Percentiles rank a stretch among this genome's conserved stretches.
Conservation (phyloP, 306 rosid species). For the Castanea crenata region DNA sequence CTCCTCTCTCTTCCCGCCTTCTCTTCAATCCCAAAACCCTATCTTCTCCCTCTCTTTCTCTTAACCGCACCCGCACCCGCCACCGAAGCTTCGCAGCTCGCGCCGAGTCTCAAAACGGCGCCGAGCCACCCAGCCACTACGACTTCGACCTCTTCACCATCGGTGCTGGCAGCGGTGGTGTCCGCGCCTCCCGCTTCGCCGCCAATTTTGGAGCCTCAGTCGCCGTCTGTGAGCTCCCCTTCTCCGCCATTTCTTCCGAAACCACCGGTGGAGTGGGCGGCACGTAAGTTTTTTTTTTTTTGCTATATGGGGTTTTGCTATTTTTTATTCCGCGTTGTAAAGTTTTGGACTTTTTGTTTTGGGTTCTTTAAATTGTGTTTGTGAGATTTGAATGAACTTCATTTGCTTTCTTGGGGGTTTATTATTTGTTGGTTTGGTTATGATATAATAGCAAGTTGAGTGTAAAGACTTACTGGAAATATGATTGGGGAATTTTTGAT, state of each 20-base stretch:
- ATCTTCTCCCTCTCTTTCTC: slow-evolving; percentile 5
- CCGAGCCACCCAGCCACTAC: slow-evolving; percentile 42
- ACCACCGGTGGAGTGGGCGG: slow-evolving; percentile 92
- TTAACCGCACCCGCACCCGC: slow-evolving; percentile 8
- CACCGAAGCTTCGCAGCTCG: slow-evolving; percentile 32
- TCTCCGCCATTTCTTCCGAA: slow-evolving; percentile 84
- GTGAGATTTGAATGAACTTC: not conserved
- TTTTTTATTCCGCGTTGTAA: not conserved
- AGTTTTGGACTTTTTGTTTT: not conserved
- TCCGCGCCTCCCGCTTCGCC: slow-evolving; percentile 85
- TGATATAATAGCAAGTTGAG: not conserved
- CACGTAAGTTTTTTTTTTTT: slow-evolving; percentile 51
- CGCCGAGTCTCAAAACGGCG: slow-evolving; percentile 50
- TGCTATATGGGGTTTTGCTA: no score
- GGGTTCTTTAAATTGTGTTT: not conserved
- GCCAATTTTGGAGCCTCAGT: slow-evolving; percentile 69
- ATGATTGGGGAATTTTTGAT: not conserved
- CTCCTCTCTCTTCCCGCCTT: slow-evolving; percentile 9
- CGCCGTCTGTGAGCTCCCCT: slow-evolving; percentile 95
- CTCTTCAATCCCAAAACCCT: slow-evolving; percentile 31
- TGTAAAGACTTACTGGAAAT: not conserved
- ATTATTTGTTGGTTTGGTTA: not conserved
- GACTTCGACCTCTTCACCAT: slow-evolving; percentile 93
- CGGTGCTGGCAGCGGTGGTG: slow-evolving; percentile 97
- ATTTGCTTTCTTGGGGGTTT: not conserved